Evolutionary conservation across 805 yeast species (phyloP).

Genomic region (Jamesozyma jinghongensis): DNA sequence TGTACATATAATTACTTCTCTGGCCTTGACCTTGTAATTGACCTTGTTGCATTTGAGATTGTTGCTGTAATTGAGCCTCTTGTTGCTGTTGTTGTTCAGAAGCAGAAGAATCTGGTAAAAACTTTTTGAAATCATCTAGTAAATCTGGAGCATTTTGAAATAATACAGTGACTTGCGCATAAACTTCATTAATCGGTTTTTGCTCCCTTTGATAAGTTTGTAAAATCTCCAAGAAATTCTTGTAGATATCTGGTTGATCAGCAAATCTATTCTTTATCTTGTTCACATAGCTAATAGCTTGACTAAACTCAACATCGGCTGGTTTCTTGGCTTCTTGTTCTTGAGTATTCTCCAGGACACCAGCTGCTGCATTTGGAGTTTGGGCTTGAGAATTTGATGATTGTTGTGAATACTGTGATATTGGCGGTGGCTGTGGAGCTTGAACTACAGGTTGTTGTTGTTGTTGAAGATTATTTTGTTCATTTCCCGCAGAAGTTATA

Average conservation of each 20-base stretch:
- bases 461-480: neutral
- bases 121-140: slow-evolving; percentile 88
- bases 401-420: slow-evolving; percentile 4
- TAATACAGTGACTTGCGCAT: slow-evolving; percentile 80
- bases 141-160: slow-evolving; percentile 93
- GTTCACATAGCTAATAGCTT: slow-evolving; percentile 93
- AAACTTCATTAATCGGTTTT: slow-evolving; percentile 90
- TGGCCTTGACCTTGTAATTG: slow-evolving; percentile 1
- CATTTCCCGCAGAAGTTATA: neutral
- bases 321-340: slow-evolving; percentile 16
- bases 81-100: slow-evolving; percentile 22
- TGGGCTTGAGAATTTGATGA: slow-evolving; percentile 6
- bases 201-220: slow-evolving; percentile 97
- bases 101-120: slow-evolving; percentile 63
- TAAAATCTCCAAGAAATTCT: slow-evolving; percentile 84
- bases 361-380: neutral
- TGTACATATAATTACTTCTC: slow-evolving; percentile 2
- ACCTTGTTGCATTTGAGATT: slow-evolving; percentile 6
- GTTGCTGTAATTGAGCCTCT: slow-evolving; percentile 16
- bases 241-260: slow-evolving; percentile 90
- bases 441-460: neutral
- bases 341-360: slow-evolving; percentile 1
- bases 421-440: slow-evolving; percentile 7
- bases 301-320: slow-evolving; percentile 88
- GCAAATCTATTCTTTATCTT: slow-evolving; percentile 91